Base-by-base conservation (phyloP, 2,329 filamentous ascomycete species). In the Diplodia sapinea region DNA sequence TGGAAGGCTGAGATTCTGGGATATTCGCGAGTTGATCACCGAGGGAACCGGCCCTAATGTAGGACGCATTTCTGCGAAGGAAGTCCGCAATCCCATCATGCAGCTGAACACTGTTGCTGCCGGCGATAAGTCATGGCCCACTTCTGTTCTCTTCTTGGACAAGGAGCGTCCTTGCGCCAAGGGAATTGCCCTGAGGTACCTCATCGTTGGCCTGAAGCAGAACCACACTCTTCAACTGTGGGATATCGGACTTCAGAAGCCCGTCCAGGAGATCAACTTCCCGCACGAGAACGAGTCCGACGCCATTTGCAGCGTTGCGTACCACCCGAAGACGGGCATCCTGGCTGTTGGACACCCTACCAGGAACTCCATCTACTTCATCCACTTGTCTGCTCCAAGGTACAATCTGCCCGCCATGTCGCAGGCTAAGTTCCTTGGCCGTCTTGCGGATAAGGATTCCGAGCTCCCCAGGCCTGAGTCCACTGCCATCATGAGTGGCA, bases 161-260 rank as follows among this genome's bases (percentile, higher is more conserved):
- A 99, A 98, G 84, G 89, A 94, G 80, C 91, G 94, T 70, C 93
- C 95, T 55, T 97, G 96, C 80, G 88, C 90, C 81, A 97, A 95
- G 82, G 90, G 91, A 69, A 91, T 91, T 75, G 94, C 96, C 57
- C 85, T 97, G 70, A 89, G 95, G 70, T 99, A 99, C 82, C 90
- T 99, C 83, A 90, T 99, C 77, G 92, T 99, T 70, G 95, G 95
- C 74, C 93, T 98, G 88, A 97, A 98, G 83, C 95, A 99, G 80
- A 99, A 99, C 80, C 95, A 99, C 82, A 96, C 94, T 67, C 88
- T 99, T 70, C 96, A 99, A 83, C 88, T 99, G 54, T 99, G 95
- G 96, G 95, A 99, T 83, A 89, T 99, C 75, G 93, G 92, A 51
- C 89, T 99, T 40, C 91, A 91, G 72, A 97, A 97, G 81, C 92